phyloP scores from a whole-genome alignment of 73 alveolate species.

The Paramecium tetraurelia region DNA sequence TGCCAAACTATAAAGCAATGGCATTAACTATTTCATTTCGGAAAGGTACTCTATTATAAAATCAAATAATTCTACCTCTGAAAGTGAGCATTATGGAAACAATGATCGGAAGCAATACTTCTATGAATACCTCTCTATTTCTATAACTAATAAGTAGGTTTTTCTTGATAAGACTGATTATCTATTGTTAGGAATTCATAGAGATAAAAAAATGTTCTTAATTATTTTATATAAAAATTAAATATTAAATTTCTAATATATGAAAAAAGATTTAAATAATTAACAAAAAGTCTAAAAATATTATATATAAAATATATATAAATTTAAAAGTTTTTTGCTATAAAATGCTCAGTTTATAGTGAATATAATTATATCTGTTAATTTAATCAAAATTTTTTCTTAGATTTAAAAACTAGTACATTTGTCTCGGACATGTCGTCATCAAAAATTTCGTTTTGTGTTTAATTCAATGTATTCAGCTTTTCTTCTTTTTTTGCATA shows the following conservation, averaged over 20 bases:
- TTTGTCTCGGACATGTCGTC: not conserved
- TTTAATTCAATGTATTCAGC: not conserved
- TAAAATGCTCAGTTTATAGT: not conserved
- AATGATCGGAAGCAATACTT: not conserved
- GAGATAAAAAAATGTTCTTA: not conserved
- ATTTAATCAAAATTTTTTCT: not conserved
- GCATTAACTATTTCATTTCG: not conserved
- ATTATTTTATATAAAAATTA: not conserved
- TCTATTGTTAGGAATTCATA: not conserved
- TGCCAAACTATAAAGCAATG: slow-evolving; percentile 8
- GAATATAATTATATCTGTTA: not conserved
- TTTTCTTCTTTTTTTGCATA: not conserved
- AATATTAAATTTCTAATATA: not conserved
- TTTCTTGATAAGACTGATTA: slow-evolving; percentile 1
- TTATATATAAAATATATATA: no score
- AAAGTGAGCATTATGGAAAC: not conserved
- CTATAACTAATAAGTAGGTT: slow-evolving; percentile 18
- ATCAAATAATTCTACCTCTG: not conserved
- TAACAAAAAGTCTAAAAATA: not conserved
- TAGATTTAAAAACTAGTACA: not conserved
- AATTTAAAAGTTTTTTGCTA: no score
- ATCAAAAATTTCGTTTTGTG: not conserved
- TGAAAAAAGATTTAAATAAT: not conserved
- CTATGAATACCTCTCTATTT: slow-evolving; percentile 9
- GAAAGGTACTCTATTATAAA: not conserved